Base-by-base conservation (phyloP, 2,329 filamentous ascomycete genomes). In the Basipetospora chlamydospora region DNA sequence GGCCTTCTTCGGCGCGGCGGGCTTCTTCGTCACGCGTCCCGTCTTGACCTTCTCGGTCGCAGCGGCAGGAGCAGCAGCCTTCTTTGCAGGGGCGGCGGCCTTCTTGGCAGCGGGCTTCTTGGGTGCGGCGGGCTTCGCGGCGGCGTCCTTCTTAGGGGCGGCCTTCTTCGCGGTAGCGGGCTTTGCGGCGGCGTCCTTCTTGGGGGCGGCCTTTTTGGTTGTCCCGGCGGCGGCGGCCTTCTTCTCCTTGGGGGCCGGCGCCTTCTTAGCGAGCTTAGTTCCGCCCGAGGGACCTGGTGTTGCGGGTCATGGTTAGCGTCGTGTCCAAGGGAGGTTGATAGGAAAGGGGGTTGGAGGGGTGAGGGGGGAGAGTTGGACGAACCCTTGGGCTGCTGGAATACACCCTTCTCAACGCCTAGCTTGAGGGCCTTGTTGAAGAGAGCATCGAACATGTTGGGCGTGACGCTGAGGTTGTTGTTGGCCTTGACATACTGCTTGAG, bases 361-460 rank as follows among this genome's bases (percentile, higher is more conserved):
- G 16, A 45, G 41, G 31, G 11, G 15, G 11, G 4, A 25, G 5
- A 28, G 8, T 15, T 26, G 32, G 22, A 66, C 73, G 47, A 70
- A 85, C 85, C 86, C 76, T 94, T 94, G 53, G 86, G 87, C 58
- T 88, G 85, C 53, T 77, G 71, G 56, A 94, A 94, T 50, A 82
- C 70, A 44, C 82, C 83, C 69, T 80, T 86, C 52, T 92, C 83
- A 49, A 87, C 85, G 58, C 86, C 86, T 41, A 67, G 63, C 62
- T 80, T 75, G 55, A 92, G 68, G 37, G 84, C 83, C 60, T 80
- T 80, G 76, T 90, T 90, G 74, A 92, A 85, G 51, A 86, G 78
- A 43, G 70, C 70, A 53, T 70, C 70, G 59, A 75, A 75, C 70
- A 73, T 73, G 50, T 64, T 64, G 54, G 71, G 57, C 44, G 56